These are phyloP conservation scores for Paracoccidioides brasiliensis DNA, from an alignment of 2,329 filamentous ascomycete genomes.

Conservation along the genomic window DNA sequence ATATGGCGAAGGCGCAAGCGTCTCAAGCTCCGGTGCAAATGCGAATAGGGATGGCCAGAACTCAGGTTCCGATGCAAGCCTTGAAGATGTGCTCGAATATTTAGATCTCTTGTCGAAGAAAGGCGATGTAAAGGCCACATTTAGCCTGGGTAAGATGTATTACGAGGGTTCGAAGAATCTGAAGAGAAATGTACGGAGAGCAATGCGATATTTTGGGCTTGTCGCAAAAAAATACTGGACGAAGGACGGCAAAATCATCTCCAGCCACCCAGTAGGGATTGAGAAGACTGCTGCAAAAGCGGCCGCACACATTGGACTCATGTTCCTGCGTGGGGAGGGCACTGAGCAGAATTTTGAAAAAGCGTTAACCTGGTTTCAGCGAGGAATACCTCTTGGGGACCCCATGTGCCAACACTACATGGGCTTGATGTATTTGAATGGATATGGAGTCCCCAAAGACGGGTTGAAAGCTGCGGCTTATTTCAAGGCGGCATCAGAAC, in stretches of 20 bases:
- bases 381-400: slow-evolving; percentile 62
- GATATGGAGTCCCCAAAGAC: slow-evolving; percentile 59
- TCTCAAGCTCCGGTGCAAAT: slow-evolving; percentile 71
- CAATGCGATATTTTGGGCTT: slow-evolving; percentile 67
- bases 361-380: slow-evolving; percentile 71
- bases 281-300: slow-evolving; percentile 73
- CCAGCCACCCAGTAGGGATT: slow-evolving; percentile 54
- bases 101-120: slow-evolving; percentile 81
- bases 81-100: slow-evolving; percentile 92
- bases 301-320: slow-evolving; percentile 74
- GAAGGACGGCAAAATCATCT: slow-evolving; percentile 59
- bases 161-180: slow-evolving; percentile 74
- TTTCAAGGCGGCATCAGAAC: slow-evolving; percentile 67
- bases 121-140: slow-evolving; percentile 75
- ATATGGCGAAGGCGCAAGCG: slow-evolving; percentile 90
- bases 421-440: slow-evolving; percentile 70
- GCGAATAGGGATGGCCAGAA: slow-evolving; percentile 59
- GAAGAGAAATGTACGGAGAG: slow-evolving; percentile 57
- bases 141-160: slow-evolving; percentile 71
- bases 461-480: slow-evolving; percentile 58
- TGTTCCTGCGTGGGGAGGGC: slow-evolving; percentile 81
- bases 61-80: slow-evolving; percentile 70
- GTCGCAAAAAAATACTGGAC: slow-evolving; percentile 74
- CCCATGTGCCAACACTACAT: slow-evolving; percentile 73
- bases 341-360: slow-evolving; percentile 64